Percentiles rank a stretch among this genome's conserved stretches.
These are phyloP conservation scores for Aspergillus udagawae DNA, from an alignment of 2,329 filamentous ascomycete genomes.

Conservation along the genomic window DNA sequence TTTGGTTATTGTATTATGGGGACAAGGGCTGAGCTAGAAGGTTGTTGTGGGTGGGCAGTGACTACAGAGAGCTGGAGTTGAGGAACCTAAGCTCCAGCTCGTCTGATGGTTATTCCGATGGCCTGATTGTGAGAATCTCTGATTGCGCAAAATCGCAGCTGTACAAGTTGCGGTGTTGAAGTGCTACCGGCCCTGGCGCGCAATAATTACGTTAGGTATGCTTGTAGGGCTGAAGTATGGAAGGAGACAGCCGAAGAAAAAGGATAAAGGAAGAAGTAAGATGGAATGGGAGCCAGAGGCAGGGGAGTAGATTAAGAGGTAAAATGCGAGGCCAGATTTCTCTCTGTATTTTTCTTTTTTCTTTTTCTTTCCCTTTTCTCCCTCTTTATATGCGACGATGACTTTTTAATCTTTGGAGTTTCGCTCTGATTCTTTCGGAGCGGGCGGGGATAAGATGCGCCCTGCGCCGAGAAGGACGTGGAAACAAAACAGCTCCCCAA, in stretches of 20 bases:
- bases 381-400: background rate
- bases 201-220: slow-evolving; percentile 1
- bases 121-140: background rate
- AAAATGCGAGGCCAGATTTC: background rate
- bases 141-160: background rate
- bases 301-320: background rate
- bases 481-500: slow-evolving; percentile 19
- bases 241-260: background rate
- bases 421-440: slow-evolving; percentile 20
- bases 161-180: background rate
- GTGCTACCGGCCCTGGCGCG: background rate
- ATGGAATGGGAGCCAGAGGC: background rate
- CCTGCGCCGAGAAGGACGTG: slow-evolving; percentile 24
- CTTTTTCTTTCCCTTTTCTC: slow-evolving; percentile 1
- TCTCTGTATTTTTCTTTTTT: slow-evolving; percentile 5
- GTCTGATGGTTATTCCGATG: background rate
- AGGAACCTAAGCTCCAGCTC: background rate
- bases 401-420: background rate
- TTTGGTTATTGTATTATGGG: background rate
- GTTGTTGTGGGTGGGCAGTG: background rate
- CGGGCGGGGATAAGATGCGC: slow-evolving; percentile 26
- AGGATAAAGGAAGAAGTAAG: background rate
- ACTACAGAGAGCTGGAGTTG: background rate
- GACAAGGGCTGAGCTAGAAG: background rate
- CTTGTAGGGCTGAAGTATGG: slow-evolving; percentile 16